Base-by-base conservation (phyloP, 371 early-diverging fungal genomes). In the Lichtheimia ornata region DNA sequence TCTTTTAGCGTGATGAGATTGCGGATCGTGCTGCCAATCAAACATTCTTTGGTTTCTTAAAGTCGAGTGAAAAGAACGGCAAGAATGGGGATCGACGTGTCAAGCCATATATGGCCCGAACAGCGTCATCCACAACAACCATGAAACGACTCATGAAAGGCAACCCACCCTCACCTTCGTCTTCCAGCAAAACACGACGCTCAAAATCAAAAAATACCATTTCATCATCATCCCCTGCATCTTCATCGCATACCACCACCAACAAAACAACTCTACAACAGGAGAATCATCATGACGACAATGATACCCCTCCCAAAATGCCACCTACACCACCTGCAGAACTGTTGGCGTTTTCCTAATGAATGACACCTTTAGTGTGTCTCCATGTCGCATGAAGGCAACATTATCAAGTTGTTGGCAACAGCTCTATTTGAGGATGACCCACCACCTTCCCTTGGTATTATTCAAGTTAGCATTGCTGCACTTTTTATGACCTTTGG, bases 21-120 rank as follows among this genome's bases (percentile, higher is more conserved):
- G 77, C 82, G 0, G 83, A 84, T 44, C 81, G 90, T 58, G 83
- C 87, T 59, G 82, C 90, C 18, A 88, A 86, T 51, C 86, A 86
- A 60, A 84, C 88, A 2, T 84, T 89, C 42, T 89, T 91, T 72
- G 87, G 88, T 17, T 87, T 87, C 53, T 66, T 86, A 53, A 79
- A 77, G 47, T 47, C 47, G 7, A 47, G 47, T 22, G 47, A 47
- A 47, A 22, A n/a, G 47, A 22, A n/a, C 5, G 2, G 73, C 71
- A 53, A 77, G 78, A 5, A 50, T 17, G 35, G 41, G 20, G 25
- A 55, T 53, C 43, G 43, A n/a, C 24, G 52, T 20, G 43, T 54
- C 17, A 63, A 40, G 17, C 25, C 57, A 20, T 43, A 42, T 17
- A 25, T 40, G 42, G 28, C 47, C 24, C 6, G 51, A 63, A 53